phyloP scores from a whole-genome alignment of 2,329 filamentous ascomycete species.

The Gremmenia infestans region DNA sequence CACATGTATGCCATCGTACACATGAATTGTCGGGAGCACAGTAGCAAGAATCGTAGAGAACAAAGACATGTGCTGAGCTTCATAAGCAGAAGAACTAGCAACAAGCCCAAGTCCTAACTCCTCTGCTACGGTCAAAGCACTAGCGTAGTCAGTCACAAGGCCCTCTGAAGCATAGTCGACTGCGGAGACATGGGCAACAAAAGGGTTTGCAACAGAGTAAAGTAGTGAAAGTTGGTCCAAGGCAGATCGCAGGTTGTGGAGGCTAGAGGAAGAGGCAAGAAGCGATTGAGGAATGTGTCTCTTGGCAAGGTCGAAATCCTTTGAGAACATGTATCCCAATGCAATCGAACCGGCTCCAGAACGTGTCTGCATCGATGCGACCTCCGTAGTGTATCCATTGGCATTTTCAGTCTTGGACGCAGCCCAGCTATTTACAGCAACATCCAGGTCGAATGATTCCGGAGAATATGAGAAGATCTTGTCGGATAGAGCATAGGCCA shows the following conservation, averaged over 20 bases:
- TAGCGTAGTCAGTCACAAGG: slow-evolving; percentile 82
- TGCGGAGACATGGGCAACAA: slow-evolving; percentile 88
- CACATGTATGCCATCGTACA: slow-evolving; percentile 81
- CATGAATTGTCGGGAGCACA: slow-evolving; percentile 76
- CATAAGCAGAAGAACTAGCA: slow-evolving; percentile 78
- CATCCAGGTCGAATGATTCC: slow-evolving; percentile 85
- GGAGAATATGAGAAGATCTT: slow-evolving; percentile 97
- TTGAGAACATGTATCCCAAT: slow-evolving; percentile 95
- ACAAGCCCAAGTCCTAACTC: slow-evolving; percentile 86
- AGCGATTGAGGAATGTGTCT: slow-evolving; percentile 88
- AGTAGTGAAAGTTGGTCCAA: slow-evolving; percentile 89
- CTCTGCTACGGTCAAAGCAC: slow-evolving; percentile 74
- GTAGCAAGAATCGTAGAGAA: slow-evolving; percentile 77
- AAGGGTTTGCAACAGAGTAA: slow-evolving; percentile 86
- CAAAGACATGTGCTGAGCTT: slow-evolving; percentile 93
- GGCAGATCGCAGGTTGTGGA: slow-evolving; percentile 74
- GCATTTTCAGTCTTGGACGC: slow-evolving; percentile 67
- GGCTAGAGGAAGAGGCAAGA: slow-evolving; percentile 76
- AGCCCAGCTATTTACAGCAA: slow-evolving; percentile 76
- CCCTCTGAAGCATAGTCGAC: slow-evolving; percentile 71
- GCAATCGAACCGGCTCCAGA: slow-evolving; percentile 86
- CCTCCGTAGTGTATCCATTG: slow-evolving; percentile 71
- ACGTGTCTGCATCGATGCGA: slow-evolving; percentile 80
- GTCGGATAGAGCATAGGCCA: slow-evolving; percentile 91
- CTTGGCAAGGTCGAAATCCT: slow-evolving; percentile 90